phyloP scores from a whole-genome alignment of 495 filamentous ascomycete genomes.

The Annulohypoxylon moriforme region DNA sequence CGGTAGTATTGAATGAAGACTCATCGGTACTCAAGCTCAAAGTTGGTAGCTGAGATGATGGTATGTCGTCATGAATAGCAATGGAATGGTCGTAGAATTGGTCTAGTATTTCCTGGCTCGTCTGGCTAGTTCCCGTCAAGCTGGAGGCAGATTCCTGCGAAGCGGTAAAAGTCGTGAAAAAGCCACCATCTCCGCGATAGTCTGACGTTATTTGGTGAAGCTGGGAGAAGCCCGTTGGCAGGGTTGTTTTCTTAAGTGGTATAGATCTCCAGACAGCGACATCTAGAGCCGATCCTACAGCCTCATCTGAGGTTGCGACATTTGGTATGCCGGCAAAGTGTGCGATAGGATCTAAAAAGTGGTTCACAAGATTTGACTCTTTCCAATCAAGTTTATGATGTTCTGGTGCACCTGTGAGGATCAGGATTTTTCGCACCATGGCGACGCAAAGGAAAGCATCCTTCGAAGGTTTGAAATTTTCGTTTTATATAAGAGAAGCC shows the following conservation, averaged over 20 bases:
- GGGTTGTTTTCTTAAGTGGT: conserved; percentile 49
- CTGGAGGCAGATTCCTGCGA: conserved; percentile 49
- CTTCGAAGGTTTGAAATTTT: not conserved
- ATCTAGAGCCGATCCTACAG: conserved; percentile 41
- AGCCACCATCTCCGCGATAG: conserved; percentile 53
- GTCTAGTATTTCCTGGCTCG: conserved; percentile 49
- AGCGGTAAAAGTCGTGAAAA: conserved; percentile 60
- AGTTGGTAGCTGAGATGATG: conserved; percentile 62
- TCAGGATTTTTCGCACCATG: conserved; percentile 64
- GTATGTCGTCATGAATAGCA: conserved; percentile 67
- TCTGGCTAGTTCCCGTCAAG: conserved; percentile 28
- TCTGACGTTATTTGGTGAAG: conserved; percentile 53
- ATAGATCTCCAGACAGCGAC: conserved; percentile 61
- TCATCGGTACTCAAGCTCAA: conserved; percentile 36
- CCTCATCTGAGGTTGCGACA: conserved; percentile 20
- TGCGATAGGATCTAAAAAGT: conserved; percentile 57
- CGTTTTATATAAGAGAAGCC: conserved; percentile 4
- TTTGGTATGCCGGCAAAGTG: conserved; percentile 54
- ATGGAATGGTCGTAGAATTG: conserved; percentile 82
- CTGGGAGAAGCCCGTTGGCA: conserved; percentile 60
- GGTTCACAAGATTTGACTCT: conserved; percentile 60
- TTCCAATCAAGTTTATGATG: conserved; percentile 66
- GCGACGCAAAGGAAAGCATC: conserved; percentile 23
- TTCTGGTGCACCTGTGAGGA: conserved; percentile 73
- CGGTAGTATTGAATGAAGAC: conserved; percentile 43